Conservation (phyloP, 306 rosid species). For the Dicorynia guianensis region DNA sequence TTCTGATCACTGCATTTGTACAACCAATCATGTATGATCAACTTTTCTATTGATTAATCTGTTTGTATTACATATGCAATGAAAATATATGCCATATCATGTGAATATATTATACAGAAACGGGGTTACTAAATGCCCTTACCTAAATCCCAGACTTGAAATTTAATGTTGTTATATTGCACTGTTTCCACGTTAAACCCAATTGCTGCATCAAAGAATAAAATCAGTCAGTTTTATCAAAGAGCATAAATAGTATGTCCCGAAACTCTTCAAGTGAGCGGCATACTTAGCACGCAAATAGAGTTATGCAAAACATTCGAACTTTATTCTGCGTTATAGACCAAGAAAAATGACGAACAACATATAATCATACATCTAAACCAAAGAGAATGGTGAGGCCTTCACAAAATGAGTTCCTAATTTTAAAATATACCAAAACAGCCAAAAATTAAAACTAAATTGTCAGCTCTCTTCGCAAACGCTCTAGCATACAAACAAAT, state of each 20-base stretch:
- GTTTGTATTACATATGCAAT: background rate
- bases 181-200: constrained; percentile 99
- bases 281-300: background rate
- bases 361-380: background rate
- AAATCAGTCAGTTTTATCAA: constrained; percentile 16
- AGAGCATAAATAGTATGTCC: background rate
- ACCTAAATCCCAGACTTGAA: constrained; percentile 99
- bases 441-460: constrained; percentile 6
- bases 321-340: background rate
- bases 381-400: background rate
- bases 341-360: background rate
- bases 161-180: constrained; percentile 95
- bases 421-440: background rate
- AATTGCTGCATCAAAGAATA: constrained; percentile 74
- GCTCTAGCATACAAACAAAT: background rate
- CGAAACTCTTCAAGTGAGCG: constrained; percentile 1
- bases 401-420: background rate
- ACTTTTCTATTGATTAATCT: background rate
- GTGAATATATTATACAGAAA: constrained; percentile 10
- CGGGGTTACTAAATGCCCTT: constrained; percentile 35
- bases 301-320: constrained; percentile 1
- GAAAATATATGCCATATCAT: constrained; percentile 1
- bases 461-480: constrained; percentile 4
- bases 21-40: background rate
- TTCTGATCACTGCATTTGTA: constrained; percentile 7